Evolutionary conservation across 75 land plant genomes (phyloP).

Genomic region (Cunninghamia lanceolata): DNA sequence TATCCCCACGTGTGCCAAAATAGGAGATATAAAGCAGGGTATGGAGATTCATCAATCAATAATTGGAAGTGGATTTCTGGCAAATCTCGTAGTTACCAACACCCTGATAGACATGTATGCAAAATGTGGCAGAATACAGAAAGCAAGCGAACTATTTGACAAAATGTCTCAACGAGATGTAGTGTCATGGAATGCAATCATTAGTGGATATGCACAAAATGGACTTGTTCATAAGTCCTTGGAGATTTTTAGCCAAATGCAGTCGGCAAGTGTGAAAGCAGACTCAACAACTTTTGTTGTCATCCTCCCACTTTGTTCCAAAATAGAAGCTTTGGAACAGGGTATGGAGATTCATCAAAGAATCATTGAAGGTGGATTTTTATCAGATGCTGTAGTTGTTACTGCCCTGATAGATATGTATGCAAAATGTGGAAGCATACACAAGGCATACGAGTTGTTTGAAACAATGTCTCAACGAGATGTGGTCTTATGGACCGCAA

Average conservation of each 20-base stretch:
- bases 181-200: slow-evolving; percentile 17
- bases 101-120: slow-evolving; percentile 24
- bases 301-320: neutral
- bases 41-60: slow-evolving; percentile 6
- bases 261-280: neutral
- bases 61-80: neutral
- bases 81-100: slow-evolving; percentile 11
- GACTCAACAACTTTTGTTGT: neutral
- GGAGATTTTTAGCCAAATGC: slow-evolving; percentile 3
- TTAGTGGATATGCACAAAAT: slow-evolving; percentile 13
- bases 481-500: slow-evolving; percentile 14
- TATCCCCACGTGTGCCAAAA: neutral
- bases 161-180: slow-evolving; percentile 7
- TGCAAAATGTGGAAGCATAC: slow-evolving; percentile 18
- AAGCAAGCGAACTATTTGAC: slow-evolving; percentile 9
- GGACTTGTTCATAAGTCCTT: neutral
- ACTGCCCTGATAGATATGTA: slow-evolving; percentile 19
- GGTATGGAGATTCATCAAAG: slow-evolving; percentile 9
- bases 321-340: neutral
- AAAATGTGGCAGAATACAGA: slow-evolving; percentile 12
- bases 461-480: slow-evolving; percentile 4
- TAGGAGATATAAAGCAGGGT: slow-evolving; percentile 8
- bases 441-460: slow-evolving; percentile 2
- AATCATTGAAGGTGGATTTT: slow-evolving; percentile 3
- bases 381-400: neutral